phyloP scores from a whole-genome alignment of 129 eudicot genomes.

The Mikania micrantha region DNA sequence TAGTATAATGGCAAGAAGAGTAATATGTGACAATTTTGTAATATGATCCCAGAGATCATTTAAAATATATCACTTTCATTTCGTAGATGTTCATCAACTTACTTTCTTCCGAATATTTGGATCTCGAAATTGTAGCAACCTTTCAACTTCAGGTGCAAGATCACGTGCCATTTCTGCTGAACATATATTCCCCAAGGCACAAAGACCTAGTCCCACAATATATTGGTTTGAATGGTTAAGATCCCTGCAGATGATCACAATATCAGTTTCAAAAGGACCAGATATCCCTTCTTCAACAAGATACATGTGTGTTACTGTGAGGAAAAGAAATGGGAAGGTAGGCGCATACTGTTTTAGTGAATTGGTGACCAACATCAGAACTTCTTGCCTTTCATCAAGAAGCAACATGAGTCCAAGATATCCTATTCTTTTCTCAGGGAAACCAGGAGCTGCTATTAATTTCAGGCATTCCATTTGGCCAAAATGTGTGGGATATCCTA shows the following conservation, averaged over 20 bases:
- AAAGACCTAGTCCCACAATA: slow-evolving; percentile 96
- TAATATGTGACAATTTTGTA: neutral
- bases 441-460: slow-evolving; percentile 94
- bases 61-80: neutral
- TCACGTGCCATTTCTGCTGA: slow-evolving; percentile 99
- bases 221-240: slow-evolving; percentile 90
- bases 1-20: slow-evolving; percentile 7
- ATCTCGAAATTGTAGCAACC: slow-evolving; percentile 90
- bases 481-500: slow-evolving; percentile 99
- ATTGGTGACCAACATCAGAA: slow-evolving; percentile 93
- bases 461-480: slow-evolving; percentile 99
- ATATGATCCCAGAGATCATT: neutral
- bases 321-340: slow-evolving; percentile 2
- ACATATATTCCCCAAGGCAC: slow-evolving; percentile 93
- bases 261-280: slow-evolving; percentile 4
- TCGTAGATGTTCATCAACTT: slow-evolving; percentile 24
- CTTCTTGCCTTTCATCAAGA: slow-evolving; percentile 99
- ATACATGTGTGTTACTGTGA: neutral
- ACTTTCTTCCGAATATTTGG: slow-evolving; percentile 98
- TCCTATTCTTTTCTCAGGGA: slow-evolving; percentile 98
- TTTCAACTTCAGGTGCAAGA: slow-evolving; percentile 97
- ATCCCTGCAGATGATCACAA: slow-evolving; percentile 48
- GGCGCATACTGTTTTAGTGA: slow-evolving; percentile 90
- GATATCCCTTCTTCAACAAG: neutral
- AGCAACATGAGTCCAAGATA: slow-evolving; percentile 99